Evolutionary conservation across 768 basidiomycete genomes (phyloP).

Genomic region (Boletus eberwhitei): DNA sequence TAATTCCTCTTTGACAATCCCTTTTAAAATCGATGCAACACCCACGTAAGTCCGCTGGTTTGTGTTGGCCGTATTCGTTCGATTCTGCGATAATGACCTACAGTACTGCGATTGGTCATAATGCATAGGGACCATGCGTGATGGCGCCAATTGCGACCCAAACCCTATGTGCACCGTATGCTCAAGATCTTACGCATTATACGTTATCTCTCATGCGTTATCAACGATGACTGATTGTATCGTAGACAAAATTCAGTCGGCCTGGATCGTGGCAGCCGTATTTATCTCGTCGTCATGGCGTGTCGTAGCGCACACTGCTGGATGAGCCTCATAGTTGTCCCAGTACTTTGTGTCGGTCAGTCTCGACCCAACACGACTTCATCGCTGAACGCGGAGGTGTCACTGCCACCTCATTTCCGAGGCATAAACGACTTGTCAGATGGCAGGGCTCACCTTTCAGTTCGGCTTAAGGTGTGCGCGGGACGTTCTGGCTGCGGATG

Average conservation of each 20-base stretch:
- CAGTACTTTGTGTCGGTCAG: background rate
- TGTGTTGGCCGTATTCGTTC: constrained; percentile 6
- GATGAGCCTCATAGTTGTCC: background rate
- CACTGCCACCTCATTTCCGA: background rate
- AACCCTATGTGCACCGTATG: background rate
- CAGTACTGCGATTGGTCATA: background rate
- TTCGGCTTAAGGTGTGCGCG: constrained; percentile 3
- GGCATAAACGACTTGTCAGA: background rate
- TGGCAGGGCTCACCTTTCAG: background rate
- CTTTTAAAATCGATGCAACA: constrained; percentile 12
- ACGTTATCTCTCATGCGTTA: background rate
- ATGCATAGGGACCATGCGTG: background rate
- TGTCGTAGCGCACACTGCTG: background rate
- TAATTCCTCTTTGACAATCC: constrained; percentile 16
- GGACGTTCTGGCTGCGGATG: constrained; percentile 1
- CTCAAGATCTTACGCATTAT: background rate
- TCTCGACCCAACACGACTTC: background rate
- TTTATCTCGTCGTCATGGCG: constrained; percentile 19
- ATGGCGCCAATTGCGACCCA: background rate
- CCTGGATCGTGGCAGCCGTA: background rate
- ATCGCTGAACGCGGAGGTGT: background rate
- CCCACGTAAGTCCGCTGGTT: constrained; percentile 20
- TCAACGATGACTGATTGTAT: background rate
- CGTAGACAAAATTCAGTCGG: background rate
- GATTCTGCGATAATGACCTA: constrained; percentile 12